Conservation (phyloP, 2,329 filamentous ascomycete genomes). For the Emergomyces pasteurianus region DNA sequence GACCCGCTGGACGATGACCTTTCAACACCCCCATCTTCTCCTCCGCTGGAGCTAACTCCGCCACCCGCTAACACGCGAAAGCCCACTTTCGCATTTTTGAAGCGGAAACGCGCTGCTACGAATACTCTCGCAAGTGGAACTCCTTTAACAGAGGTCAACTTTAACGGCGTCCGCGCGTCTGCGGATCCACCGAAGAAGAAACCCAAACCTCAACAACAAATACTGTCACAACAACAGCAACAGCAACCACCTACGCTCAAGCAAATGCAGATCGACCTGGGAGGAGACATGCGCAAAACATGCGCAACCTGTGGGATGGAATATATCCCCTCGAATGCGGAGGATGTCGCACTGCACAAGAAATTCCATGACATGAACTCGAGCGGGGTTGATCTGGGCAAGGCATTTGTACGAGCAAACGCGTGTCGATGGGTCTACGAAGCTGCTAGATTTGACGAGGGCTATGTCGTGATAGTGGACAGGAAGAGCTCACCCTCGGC, state of each 20-base stretch:
- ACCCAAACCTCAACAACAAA: conserved; percentile 8
- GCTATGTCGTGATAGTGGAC: conserved; percentile 47
- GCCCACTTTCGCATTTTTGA: conserved; percentile 40
- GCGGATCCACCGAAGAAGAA: conserved; percentile 25
- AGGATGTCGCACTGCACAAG: conserved; percentile 51
- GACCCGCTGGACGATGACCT: conserved; percentile 26
- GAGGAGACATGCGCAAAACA: conserved; percentile 42
- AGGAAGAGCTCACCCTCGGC: conserved; percentile 41
- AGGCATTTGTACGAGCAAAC: conserved; percentile 43
- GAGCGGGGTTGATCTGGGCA: conserved; percentile 49
- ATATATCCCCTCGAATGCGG: conserved; percentile 49
- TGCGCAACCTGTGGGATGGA: conserved; percentile 55
- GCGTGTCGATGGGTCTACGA: conserved; percentile 42
- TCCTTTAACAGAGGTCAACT: conserved; percentile 32
- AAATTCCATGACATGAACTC: conserved; percentile 52
- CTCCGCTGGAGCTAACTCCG: conserved; percentile 34
- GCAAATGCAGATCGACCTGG: conserved; percentile 52
- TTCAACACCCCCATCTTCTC: conserved; percentile 42
- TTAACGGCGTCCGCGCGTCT: conserved; percentile 31
- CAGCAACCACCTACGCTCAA: conserved; percentile 30
- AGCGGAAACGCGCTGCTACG: conserved; percentile 28
- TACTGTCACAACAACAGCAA: conserved; percentile 9
- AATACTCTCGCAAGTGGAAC: conserved; percentile 7
- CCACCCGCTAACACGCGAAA: conserved; percentile 34
- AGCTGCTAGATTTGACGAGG: conserved; percentile 36